Conservation (phyloP, 176 grass and related monocot genomes). For the barley (Hordeum vulgare) region MorexV3_pseudomolecules_assembly NC_058521.1:568452156-568452655, state of each 20-base stretch:
- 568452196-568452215: conserved; percentile 7
- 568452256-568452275: no score
- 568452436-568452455: not conserved
- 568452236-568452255: no score
- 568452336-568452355: not conserved
- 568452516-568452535: conserved; percentile 34
- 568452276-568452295: not conserved
- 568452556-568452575: not conserved
- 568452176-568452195: not conserved
- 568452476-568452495: not conserved
- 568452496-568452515: not conserved
- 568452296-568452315: not conserved
- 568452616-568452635: not conserved
- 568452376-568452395: conserved; percentile 1
- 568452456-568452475: not conserved
- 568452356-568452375: not conserved
- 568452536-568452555: not conserved
- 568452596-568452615: not conserved
- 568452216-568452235: conserved; percentile 14
- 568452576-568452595: not conserved
- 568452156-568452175: no score
- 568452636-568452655: not conserved
- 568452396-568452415: not conserved
- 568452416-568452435: not conserved
- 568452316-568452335: not conserved